These are phyloP conservation scores for Ostreobium quekettii DNA, from an alignment of 139 green algal species.

Conservation along the genomic window DNA sequence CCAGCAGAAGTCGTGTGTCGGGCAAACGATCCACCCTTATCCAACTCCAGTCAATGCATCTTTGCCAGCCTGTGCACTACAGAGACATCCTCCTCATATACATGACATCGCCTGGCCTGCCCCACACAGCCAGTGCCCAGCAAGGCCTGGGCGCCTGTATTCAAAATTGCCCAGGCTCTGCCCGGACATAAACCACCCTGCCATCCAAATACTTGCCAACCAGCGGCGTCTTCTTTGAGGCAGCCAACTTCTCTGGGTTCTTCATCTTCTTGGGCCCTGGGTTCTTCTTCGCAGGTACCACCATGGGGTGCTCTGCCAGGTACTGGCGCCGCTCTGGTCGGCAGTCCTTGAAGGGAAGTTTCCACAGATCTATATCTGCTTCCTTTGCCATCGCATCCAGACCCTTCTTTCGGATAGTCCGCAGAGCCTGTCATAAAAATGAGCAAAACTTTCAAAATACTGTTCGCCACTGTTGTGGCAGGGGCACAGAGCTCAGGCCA, in stretches of 20 bases:
- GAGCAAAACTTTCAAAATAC: not conserved
- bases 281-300: constrained; percentile 11
- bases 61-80: no score
- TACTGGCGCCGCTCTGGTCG: constrained; percentile 48
- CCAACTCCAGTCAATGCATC: no score
- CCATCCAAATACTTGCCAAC: constrained; percentile 50
- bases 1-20: no score
- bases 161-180: no score
- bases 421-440: constrained; percentile 11
- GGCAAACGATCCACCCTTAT: no score
- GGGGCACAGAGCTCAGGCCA: not conserved
- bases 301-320: constrained; percentile 44
- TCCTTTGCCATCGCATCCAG: constrained; percentile 84
- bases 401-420: constrained; percentile 81
- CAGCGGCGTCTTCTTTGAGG: constrained; percentile 52
- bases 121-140: no score
- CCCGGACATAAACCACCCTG: constrained; percentile 37
- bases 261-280: constrained; percentile 60
- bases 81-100: no score
- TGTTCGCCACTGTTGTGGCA: constrained; percentile 21
- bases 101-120: no score
- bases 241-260: constrained; percentile 80
- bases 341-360: constrained; percentile 71
- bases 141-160: no score
- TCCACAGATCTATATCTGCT: constrained; percentile 78